Base-by-base conservation (phyloP, 345 rosid species). In the Lagerstroemia speciosa region DNA sequence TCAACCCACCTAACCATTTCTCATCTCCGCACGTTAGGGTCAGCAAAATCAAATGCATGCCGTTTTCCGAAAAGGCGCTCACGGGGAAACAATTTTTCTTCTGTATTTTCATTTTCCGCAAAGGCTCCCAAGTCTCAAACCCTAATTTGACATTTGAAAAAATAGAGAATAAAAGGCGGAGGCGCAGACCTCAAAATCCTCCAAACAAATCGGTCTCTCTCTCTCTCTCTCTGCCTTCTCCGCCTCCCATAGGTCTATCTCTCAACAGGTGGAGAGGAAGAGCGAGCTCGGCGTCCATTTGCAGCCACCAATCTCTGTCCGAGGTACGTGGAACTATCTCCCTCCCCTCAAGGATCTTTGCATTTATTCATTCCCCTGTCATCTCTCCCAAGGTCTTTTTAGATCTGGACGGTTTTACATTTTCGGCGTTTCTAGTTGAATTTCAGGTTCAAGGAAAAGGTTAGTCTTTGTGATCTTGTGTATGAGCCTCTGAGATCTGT, bases 231-330 rank as follows among this genome's bases (percentile, higher is more conserved):
- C 55, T 11, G n/a, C 55, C 6, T 19, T 24, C 55, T 48, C 55
- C 55, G 55, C 55, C 55, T 48, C 55, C 55, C 55, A 48, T 48
- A n/a, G 55, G 55, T 48, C 55, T n/a, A 24, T 48, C 55, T 48
- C 55, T 20, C 55, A 20, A 48, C n/a, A 1, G 26, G 55, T 24
- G 55, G 24, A 48, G 55, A 48, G n/a, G n/a, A n/a, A n/a, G 55
- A 48, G 55, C 55, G 55, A 24, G n/a, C 55, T 24, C 55, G n/a
- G 8, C 55, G 2, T 48, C 55, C 55, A 5, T 19, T 48, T 16
- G 55, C 55, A 48, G 55, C 55, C 55, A 48, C 24, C 55, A 20
- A 48, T 48, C n/a, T 1, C 55, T 48, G 55, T 20, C 55, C 55
- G 55, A 19, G 55, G 55, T 48, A 15, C 48, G 15, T 3, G 24